Evolutionary conservation across 495 filamentous ascomycete species (phyloP), one percentile per base, ranked within the genome.

Genomic region (Penicillium argentinense): DNA sequence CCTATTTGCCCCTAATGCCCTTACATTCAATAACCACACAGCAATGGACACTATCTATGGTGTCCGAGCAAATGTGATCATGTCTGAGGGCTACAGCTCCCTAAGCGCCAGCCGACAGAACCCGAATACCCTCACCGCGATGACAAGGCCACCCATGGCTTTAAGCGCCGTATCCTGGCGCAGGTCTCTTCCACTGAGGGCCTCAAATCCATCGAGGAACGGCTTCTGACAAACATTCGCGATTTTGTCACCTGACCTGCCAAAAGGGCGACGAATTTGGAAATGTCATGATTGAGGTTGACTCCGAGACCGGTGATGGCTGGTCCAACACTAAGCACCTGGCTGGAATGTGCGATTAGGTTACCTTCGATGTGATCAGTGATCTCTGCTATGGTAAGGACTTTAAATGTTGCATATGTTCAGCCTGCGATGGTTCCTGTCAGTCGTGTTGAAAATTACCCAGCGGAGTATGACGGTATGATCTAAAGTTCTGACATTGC

Each of bases 121-220:
- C 11, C 49, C 59, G 22, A 74, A 69, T 45, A 71, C 58, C 9
- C 58, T 71, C 28, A 73, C 60, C 26, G 47, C 46, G 3, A 65
- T 34, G 57, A 67, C 18, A 73, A 72, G 40, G 19, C 33, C 8
- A 52, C 57, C 11, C 73, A 76, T 29, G 67, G 51, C 8, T 64
- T 64, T 7, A 73, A 71, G 39, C 52, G 70, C 4, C 49, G 66
- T 2, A 66, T 72, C 1, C 39, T 73, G 8, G 52, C 52, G 1
- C 71, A 66, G 8, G 69, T 60, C 0, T 74, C 73, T 49, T 67
- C 63, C 6, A 60, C 66, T 3, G 39, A 47, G n/a, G 63, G 67
- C 0, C 22, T 75, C 19, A 62, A 57, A 30, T 44, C 48, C 9
- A 47, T 67, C 25, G 68, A 73, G 43, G 53, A 51, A n/a, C 25